Percentiles rank a stretch among this genome's conserved stretches.
Conservation (phyloP, 1,284 basidiomycete species). For the Boletus sp. region DNA sequence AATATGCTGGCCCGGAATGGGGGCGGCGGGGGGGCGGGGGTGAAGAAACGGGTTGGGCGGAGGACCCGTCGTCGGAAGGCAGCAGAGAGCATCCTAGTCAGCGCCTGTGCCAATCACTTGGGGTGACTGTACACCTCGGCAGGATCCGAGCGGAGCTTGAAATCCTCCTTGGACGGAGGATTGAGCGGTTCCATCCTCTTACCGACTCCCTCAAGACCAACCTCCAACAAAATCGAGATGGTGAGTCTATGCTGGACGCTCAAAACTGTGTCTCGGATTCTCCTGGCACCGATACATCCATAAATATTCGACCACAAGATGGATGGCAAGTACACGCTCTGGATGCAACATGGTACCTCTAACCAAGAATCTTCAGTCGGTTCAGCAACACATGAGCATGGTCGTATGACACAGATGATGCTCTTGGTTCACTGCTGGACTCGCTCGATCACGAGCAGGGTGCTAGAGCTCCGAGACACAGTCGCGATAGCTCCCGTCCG, state of each 20-base stretch:
- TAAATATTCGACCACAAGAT: conserved; percentile 15
- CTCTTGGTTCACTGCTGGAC: conserved; percentile 37
- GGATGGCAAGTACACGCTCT: conserved; percentile 33
- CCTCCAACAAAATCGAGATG: conserved; percentile 22
- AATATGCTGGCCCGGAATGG: too few species aligned
- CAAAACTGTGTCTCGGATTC: conserved; percentile 19
- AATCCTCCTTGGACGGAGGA: too few species aligned
- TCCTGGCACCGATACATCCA: conserved; percentile 30
- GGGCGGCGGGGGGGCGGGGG: too few species aligned
- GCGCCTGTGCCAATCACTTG: too few species aligned
- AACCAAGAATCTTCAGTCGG: conserved; percentile 23
- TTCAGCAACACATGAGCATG: conserved; percentile 35
- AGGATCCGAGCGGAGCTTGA: conserved; percentile 28
- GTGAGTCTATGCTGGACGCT: conserved; percentile 30
- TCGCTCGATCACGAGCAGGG: conserved; percentile 29
- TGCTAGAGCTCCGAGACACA: conserved; percentile 76
- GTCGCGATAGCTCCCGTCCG: conserved; percentile 42
- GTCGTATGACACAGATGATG: conserved; percentile 27
- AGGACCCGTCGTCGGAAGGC: conserved; percentile 13
- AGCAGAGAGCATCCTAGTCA: conserved; percentile 14
- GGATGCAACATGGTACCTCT: conserved; percentile 19
- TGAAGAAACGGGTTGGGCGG: conserved; percentile 14
- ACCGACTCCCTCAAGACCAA: conserved; percentile 24
- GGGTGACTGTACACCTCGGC: conserved; percentile 16
- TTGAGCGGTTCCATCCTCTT: background rate